Evolutionary conservation across 306 rosid species (phyloP).

Genomic region (Vigna reflexopilosa): DNA sequence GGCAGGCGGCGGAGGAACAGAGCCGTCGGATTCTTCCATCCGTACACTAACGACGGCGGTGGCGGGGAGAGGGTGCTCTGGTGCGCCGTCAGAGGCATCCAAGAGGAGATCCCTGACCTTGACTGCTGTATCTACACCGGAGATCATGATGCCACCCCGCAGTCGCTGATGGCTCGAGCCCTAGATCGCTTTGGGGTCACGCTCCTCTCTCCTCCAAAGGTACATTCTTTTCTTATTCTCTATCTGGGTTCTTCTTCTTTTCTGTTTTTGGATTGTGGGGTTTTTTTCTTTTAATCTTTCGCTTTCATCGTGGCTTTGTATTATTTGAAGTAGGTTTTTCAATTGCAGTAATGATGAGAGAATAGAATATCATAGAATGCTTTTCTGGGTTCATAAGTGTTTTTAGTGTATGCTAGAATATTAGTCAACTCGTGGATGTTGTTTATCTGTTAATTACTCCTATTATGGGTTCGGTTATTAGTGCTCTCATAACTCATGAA

Average conservation of each 20-base stretch:
- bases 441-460: not conserved
- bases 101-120: constrained; percentile 68
- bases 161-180: constrained; percentile 67
- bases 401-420: not conserved
- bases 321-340: constrained; percentile 14
- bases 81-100: constrained; percentile 89
- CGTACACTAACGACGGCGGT: constrained; percentile 91
- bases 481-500: not conserved
- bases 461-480: not conserved
- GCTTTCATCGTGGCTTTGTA: constrained; percentile 10
- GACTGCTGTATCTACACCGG: constrained; percentile 81
- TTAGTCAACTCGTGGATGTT: not conserved
- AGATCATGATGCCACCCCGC: constrained; percentile 87
- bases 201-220: constrained; percentile 65
- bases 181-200: constrained; percentile 84
- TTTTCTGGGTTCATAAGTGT: not conserved
- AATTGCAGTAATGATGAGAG: constrained; percentile 9
- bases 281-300: not conserved
- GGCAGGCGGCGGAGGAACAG: constrained; percentile 59
- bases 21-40: constrained; percentile 93
- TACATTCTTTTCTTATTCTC: constrained; percentile 24
- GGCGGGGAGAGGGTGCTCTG: constrained; percentile 94
- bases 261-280: not conserved
- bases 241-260: not conserved
- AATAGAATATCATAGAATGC: not conserved